Base-by-base conservation (phyloP, 345 rosid genomes). In the Passiflora organensis region DNA sequence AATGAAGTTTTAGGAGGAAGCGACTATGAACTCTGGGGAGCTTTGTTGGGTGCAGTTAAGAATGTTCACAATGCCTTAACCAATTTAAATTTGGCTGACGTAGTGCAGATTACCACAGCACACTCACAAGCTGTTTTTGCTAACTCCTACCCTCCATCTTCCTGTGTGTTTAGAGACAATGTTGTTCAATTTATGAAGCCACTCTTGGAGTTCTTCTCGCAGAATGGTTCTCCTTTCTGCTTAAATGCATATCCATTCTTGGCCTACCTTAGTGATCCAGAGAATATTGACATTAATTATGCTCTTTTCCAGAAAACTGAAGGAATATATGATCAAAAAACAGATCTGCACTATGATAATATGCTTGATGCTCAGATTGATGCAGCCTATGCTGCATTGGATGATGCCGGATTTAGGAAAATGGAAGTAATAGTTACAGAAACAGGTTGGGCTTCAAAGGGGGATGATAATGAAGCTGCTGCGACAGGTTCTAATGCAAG, bases 351-450 rank as follows among this genome's bases (percentile, higher is more conserved):
- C 56, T 94, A 94, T 42, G 97, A 94, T 69, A 94, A 94, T 76
- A 79, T 94, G 95, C 96, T 94, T 55, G 99, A 94, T 76, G 99
- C 99, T 55, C 95, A 86, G 77, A 83, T 93, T 23, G 99, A 93
- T 75, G 99, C 97, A 0, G 78, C 99, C 22, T 93, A 93, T 71
- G 81, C 82, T 71, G 99, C 99, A 24, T 50, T 93, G 46, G 77
- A 82, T 56, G 79, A 83, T 65, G 91, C 96, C 50, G 99, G 97
- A 25, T 82, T 71, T 58, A 66, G 60, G 49, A 80, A 81, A 78
- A 89, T 87, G 96, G 96, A 89, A 75, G 89, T 94, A 51, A 78
- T 94, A 28, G 75, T 93, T 49, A 86, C 96, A 0, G 96, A 93
- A 70, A 93, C 96, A 10, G 99, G 99, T 12, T 89, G 99, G 99